phyloP scores from a whole-genome alignment of 2,329 filamentous ascomycete genomes.

The Fusarium dimerum region DNA sequence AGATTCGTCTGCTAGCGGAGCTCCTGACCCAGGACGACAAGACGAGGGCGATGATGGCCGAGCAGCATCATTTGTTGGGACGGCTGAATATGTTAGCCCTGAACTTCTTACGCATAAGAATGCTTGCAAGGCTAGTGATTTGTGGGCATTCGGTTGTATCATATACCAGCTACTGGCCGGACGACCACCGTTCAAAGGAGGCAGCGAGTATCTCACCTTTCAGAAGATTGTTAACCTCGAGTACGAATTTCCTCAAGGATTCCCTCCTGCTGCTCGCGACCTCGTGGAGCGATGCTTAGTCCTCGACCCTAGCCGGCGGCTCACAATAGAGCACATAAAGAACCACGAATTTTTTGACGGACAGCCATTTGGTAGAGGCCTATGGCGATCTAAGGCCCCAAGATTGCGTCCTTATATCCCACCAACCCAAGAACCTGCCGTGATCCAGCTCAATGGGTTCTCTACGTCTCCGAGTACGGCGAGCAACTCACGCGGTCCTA shows the following conservation, averaged over 20 bases:
- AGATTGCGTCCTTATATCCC: constrained; percentile 82
- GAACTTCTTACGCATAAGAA: constrained; percentile 96
- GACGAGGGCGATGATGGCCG: constrained; percentile 63
- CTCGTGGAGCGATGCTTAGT: constrained; percentile 89
- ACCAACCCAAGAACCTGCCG: constrained; percentile 69
- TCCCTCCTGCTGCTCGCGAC: constrained; percentile 83
- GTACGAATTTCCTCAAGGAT: constrained; percentile 88
- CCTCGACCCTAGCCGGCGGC: constrained; percentile 77
- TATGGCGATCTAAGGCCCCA: constrained; percentile 91
- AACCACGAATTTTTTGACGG: constrained; percentile 95
- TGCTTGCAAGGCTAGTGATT: constrained; percentile 94
- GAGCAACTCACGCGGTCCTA: constrained; percentile 30
- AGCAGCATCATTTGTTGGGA: constrained; percentile 94
- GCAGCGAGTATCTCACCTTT: constrained; percentile 94
- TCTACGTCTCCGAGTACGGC: constrained; percentile 34
- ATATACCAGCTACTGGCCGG: constrained; percentile 95
- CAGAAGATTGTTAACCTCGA: constrained; percentile 96
- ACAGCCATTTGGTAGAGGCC: constrained; percentile 74
- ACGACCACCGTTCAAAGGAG: constrained; percentile 94
- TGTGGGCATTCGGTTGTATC: constrained; percentile 99
- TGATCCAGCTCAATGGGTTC: constrained; percentile 71
- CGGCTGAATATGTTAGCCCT: constrained; percentile 96
- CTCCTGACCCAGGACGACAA: constrained; percentile 36
- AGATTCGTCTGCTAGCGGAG: constrained; percentile 40
- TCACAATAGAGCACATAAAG: constrained; percentile 95